Evolutionary conservation across 805 yeast species (phyloP).

Genomic region (Zygosaccharomyces bisporus): DNA sequence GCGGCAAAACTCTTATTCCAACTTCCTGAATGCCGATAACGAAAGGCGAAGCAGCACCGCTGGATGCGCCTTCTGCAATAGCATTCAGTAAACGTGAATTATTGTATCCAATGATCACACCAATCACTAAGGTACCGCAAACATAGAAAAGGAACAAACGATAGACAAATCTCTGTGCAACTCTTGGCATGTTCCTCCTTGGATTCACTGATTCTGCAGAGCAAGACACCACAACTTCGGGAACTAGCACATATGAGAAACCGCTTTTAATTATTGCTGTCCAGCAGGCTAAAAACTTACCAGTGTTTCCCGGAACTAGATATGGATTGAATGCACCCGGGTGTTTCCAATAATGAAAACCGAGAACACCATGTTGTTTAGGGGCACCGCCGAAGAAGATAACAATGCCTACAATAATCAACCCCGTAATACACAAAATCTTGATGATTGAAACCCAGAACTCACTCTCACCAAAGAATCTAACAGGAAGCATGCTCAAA

Average conservation of each 20-base stretch:
- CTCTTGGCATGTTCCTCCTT: constrained; percentile 48
- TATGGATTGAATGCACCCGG: constrained; percentile 45
- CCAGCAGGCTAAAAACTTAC: constrained; percentile 50
- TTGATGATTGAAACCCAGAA: constrained; percentile 67
- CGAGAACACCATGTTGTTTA: constrained; percentile 43
- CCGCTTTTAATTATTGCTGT: constrained; percentile 49
- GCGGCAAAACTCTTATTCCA: constrained; percentile 46
- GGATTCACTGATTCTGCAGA: constrained; percentile 47
- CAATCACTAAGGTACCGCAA: constrained; percentile 40
- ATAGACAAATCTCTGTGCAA: constrained; percentile 50
- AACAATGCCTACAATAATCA: constrained; percentile 52
- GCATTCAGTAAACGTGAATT: constrained; percentile 40
- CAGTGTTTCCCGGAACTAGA: constrained; percentile 40
- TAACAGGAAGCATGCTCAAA: constrained; percentile 23
- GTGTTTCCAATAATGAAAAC: constrained; percentile 59
- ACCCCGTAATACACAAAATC: constrained; percentile 59
- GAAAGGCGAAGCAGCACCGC: constrained; percentile 47
- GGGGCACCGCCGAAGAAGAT: constrained; percentile 70
- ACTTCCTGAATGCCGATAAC: constrained; percentile 49
- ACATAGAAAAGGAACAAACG: constrained; percentile 54
- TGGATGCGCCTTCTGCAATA: constrained; percentile 27
- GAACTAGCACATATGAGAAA: constrained; percentile 48
- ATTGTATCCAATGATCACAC: constrained; percentile 51
- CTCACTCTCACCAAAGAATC: constrained; percentile 47
- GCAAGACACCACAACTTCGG: constrained; percentile 49